phyloP scores from a whole-genome alignment of 805 yeast species.

The Saccharomycopsis synnaedendra region DNA sequence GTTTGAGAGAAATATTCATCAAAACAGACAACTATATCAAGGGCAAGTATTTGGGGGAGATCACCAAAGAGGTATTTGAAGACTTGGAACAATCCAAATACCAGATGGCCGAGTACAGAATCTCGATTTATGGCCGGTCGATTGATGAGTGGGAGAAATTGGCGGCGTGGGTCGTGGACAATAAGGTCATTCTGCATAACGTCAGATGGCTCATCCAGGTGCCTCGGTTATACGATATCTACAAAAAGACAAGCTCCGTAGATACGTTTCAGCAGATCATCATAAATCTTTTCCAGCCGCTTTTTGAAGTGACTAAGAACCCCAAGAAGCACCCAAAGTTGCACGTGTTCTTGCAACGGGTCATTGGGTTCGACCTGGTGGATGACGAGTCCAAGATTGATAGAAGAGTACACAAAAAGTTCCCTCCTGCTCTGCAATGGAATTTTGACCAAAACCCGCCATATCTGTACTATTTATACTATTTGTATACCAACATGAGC shows the following conservation, averaged over 20 bases:
- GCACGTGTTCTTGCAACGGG: conserved; percentile 80
- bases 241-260: conserved; percentile 66
- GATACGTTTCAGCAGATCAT: conserved; percentile 64
- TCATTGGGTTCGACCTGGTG: conserved; percentile 95
- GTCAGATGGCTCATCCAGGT: conserved; percentile 96
- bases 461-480: conserved; percentile 90
- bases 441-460: conserved; percentile 76
- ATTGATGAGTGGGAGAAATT: conserved; percentile 89
- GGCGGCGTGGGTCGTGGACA: conserved; percentile 92
- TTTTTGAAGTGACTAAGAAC: conserved; percentile 79
- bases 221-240: conserved; percentile 86
- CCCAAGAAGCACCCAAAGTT: conserved; percentile 88
- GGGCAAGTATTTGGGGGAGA: conserved; percentile 85
- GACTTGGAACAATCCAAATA: conserved; percentile 93
- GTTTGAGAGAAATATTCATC: conserved; percentile 89
- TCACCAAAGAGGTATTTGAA: conserved; percentile 85
- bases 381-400: conserved; percentile 96
- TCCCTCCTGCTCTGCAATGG: conserved; percentile 85
- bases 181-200: conserved; percentile 82
- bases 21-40: conserved; percentile 90
- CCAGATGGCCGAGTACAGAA: conserved; percentile 95
- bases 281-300: conserved; percentile 71
- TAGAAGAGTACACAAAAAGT: conserved; percentile 68
- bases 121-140: conserved; percentile 87
- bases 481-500: conserved; percentile 76